Percentiles rank a stretch among this genome's conserved stretches.
These are phyloP conservation scores for Septoria petroselini DNA, from an alignment of 2,329 filamentous ascomycete genomes.

Conservation along the genomic window DNA sequence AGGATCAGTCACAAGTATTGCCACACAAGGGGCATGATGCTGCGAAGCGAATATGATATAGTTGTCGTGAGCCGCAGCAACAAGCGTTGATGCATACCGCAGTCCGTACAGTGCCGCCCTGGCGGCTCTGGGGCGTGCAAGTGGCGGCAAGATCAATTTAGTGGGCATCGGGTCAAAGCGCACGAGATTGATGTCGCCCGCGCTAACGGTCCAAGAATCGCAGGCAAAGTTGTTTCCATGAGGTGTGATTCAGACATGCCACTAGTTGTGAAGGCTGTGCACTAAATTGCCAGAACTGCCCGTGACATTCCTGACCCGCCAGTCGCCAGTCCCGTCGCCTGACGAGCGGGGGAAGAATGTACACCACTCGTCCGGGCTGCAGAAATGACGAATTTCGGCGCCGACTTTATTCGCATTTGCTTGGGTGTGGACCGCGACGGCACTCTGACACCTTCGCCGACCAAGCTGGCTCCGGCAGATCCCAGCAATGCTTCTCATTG, in stretches of 20 bases:
- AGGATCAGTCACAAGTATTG: too few species aligned
- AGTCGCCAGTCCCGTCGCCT: too few species aligned
- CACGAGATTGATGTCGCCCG: neutral
- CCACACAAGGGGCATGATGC: too few species aligned
- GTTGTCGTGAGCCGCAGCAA: neutral
- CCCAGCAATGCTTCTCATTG: conserved; percentile 7
- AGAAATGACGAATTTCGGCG: too few species aligned
- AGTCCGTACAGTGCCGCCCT: conserved; percentile 1
- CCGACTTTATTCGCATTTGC: neutral
- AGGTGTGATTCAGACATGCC: too few species aligned
- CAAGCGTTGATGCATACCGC: conserved; percentile 1
- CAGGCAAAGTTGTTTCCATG: too few species aligned
- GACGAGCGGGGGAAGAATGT: too few species aligned
- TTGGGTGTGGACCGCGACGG: neutral
- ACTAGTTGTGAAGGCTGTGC: too few species aligned
- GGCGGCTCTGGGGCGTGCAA: conserved; percentile 1
- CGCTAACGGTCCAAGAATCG: too few species aligned
- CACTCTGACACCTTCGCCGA: neutral
- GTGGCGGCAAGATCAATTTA: neutral
- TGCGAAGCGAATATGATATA: neutral
- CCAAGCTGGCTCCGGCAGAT: neutral
- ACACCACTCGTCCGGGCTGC: too few species aligned
- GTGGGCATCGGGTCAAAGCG: neutral
- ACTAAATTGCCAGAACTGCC: too few species aligned
- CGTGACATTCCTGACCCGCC: too few species aligned